Evolutionary conservation across 2,329 filamentous ascomycete genomes (phyloP), one percentile per base, ranked within the genome.

Genomic region (Beauveria sp.): DNA sequence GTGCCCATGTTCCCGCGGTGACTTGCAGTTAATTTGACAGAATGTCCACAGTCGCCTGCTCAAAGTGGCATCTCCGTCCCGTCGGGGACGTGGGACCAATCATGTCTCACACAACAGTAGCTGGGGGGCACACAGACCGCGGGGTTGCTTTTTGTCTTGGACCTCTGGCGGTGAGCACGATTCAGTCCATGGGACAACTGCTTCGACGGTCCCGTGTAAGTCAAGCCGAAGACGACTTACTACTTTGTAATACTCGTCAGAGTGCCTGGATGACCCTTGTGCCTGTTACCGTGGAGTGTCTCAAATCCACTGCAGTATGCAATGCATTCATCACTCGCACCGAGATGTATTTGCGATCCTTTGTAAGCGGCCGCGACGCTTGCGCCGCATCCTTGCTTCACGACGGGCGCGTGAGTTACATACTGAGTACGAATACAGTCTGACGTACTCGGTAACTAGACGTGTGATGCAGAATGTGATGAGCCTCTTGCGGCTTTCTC

Each of bases 161-260:
- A 58, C 22, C 42, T 51, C 40, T 55, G 50, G 59, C 59, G 59
- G 59, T 61, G 45, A 56, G 43, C 14, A 34, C 28, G 42, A 60
- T 38, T 14, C 34, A 5, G 50, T 55, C 42, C 30, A 30, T 42
- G 7, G 7, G 22, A 22, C 22, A 22, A 3, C 22, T 34, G n/a
- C 26, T 40, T 47, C 20, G 54, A 47, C 28, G 47, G 49, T 52
- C 49, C 12, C 22, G 49, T 59, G 40, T 53, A 59, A 59, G 57
- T 40, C 54, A 49, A 26, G 12, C 4, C 34, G 12, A 38, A 38
- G 34, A 38, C 12, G 34, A 38, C 34, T 38, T 4, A 14, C 9
- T 38, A 38, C 34, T 38, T 38, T 38, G 34, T 14, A 24, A 22
- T 22, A 55, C 14, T 34, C 10, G 10, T 34, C 30, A 34, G 16